These are phyloP conservation scores for Coffea humblotiana DNA, from an alignment of 305 asterid genomes.

Conservation along the genomic window DNA sequence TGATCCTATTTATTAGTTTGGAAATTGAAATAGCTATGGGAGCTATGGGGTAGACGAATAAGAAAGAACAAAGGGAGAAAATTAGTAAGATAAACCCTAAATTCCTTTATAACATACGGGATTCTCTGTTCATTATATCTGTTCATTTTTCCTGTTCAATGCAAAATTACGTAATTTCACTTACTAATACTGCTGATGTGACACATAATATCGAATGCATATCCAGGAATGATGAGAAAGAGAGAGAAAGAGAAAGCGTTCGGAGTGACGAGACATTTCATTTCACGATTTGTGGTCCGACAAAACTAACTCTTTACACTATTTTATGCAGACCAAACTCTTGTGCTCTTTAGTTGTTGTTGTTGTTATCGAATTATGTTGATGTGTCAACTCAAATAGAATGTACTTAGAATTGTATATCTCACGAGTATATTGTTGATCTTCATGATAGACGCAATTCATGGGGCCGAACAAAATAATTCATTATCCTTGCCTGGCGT, in stretches of 20 bases:
- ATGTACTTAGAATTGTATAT: background rate
- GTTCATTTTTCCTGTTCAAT: too few relatives aligned
- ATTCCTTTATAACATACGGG: background rate
- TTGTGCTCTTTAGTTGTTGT: background rate
- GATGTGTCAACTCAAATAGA: background rate
- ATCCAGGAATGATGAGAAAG: too few relatives aligned
- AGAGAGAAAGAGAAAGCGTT: background rate
- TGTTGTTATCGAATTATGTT: background rate
- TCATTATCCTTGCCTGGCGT: background rate
- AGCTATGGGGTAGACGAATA: background rate
- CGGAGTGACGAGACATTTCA: background rate
- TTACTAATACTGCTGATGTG: too few relatives aligned
- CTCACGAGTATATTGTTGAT: background rate
- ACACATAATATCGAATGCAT: too few relatives aligned
- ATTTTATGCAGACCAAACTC: background rate
- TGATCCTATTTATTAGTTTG: too few relatives aligned
- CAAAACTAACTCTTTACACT: background rate
- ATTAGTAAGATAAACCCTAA: background rate
- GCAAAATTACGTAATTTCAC: too few relatives aligned
- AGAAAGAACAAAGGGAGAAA: background rate
- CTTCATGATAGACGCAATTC: background rate
- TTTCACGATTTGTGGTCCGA: background rate
- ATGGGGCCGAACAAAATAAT: background rate
- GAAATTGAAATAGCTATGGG: too few relatives aligned
- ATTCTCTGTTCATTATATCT: too few relatives aligned